Conservation (phyloP, 1,139 yeast species). For the Geotrichum candidum region DNA sequence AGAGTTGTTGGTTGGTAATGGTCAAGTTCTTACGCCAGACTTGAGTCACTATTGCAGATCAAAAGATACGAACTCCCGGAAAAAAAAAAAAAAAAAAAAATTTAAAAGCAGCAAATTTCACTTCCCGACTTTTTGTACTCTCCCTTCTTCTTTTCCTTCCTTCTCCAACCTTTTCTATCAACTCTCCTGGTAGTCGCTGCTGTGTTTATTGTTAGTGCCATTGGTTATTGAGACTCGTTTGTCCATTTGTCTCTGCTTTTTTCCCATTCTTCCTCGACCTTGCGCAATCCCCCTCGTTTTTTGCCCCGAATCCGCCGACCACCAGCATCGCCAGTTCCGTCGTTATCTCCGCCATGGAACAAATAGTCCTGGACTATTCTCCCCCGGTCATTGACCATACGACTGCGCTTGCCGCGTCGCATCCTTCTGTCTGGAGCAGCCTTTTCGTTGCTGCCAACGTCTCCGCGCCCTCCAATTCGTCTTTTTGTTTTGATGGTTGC, state of each 20-base stretch:
- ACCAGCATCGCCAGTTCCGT: neutral
- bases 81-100: neutral
- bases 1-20: neutral
- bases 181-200: neutral
- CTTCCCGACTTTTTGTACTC: neutral
- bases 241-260: neutral
- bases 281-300: too few relatives aligned
- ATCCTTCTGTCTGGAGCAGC: neutral
- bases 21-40: neutral
- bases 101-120: too few relatives aligned
- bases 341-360: constrained; percentile 1
- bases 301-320: neutral
- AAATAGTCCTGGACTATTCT: constrained; percentile 2
- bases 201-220: neutral
- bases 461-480: constrained; percentile 6
- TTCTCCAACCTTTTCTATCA: neutral
- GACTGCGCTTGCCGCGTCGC: neutral
- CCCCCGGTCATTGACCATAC: neutral
- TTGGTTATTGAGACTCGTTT: neutral
- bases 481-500: constrained; percentile 44
- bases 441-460: neutral
- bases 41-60: neutral
- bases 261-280: neutral
- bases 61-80: neutral
- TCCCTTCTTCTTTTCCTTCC: neutral